Conservation (phyloP, 345 rosid genomes). For the Arabidopsis suecica region DNA sequence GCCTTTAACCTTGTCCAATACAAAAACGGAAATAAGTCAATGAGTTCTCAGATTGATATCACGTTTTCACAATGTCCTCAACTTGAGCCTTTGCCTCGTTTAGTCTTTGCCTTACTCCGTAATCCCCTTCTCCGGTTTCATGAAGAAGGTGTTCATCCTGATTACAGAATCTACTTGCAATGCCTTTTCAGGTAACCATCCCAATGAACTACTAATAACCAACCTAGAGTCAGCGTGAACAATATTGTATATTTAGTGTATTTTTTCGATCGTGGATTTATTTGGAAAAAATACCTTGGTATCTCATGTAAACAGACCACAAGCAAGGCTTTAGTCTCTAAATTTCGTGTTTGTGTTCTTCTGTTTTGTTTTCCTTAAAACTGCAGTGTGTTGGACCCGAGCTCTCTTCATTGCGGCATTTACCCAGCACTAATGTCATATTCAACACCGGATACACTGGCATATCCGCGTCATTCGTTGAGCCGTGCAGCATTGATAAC, state of each 20-base stretch:
- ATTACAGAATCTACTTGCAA: slow-evolving; percentile 87
- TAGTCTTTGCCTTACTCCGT: slow-evolving; percentile 92
- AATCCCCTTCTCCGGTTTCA: slow-evolving; percentile 92
- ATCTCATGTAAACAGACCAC: no score
- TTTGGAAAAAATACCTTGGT: no score
- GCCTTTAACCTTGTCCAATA: slow-evolving; percentile 66
- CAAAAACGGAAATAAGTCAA: slow-evolving; percentile 61
- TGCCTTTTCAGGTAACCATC: slow-evolving; percentile 90
- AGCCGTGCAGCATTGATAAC: slow-evolving; percentile 91
- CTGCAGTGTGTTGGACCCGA: slow-evolving; percentile 85
- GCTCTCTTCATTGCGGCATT: slow-evolving; percentile 86
- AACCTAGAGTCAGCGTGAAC: background rate
- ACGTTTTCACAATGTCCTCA: slow-evolving; percentile 94
- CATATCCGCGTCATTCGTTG: slow-evolving; percentile 91
- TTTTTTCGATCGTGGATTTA: no score
- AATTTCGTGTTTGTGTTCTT: background rate
- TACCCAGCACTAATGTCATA: slow-evolving; percentile 81
- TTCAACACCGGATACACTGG: slow-evolving; percentile 81
- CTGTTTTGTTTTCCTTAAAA: background rate
- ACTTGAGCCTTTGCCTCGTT: slow-evolving; percentile 81
- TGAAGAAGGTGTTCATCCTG: slow-evolving; percentile 99
- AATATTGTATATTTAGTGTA: no score
- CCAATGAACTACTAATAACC: background rate
- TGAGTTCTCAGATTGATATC: slow-evolving; percentile 74
- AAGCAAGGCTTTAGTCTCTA: background rate